Base-by-base conservation (phyloP, 768 basidiomycete species). In the Pilatotrama ljubarskyi region DNA sequence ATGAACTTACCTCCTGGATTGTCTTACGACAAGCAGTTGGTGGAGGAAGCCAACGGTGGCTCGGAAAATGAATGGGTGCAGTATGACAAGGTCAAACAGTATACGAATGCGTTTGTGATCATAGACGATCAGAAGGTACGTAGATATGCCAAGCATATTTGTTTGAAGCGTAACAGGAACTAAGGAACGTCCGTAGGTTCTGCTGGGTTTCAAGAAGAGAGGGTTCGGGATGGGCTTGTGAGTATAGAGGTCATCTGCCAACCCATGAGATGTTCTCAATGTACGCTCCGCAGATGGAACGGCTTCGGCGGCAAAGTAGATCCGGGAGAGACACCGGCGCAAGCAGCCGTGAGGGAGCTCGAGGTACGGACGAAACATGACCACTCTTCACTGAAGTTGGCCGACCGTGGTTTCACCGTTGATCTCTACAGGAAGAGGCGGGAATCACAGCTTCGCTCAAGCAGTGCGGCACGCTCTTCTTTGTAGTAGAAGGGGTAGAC, bases 251-350 rank as follows among this genome's bases (percentile, higher is more conserved):
- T 58, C 42, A 7, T 20, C 0, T 11, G 25, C 14, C 25, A 3
- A 18, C 11, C 32, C 14, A 48, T 14, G 6, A 40, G 29, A 32
- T 32, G 10, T 32, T 4, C 29, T 32, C 14, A n/a, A 5, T 14
- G 14, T 40, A 40, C 14, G 13, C 11, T 15, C 5, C 26, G 14
- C 15, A 93, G 93, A 67, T 93, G 83, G 68, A 95, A 95, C 62
- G 93, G 93, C 3, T 95, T 94, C 64, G 92, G 91, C 17, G 93
- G 93, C 10, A 96, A 96, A 72, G 85, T 91, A 9, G 91, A 95
- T 58, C 73, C 79, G 2, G 83, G 82, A 4, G 93, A 96, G 72
- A 85, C 86, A 0, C 74, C 84, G 17, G 64, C 75, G 0, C 74
- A 89, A 67, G 93, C 91, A 10, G 93, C 93, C 3, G 66, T 72